Evolutionary conservation across 1,284 basidiomycete genomes (phyloP).

Genomic region (Ganoderma boninense): DNA sequence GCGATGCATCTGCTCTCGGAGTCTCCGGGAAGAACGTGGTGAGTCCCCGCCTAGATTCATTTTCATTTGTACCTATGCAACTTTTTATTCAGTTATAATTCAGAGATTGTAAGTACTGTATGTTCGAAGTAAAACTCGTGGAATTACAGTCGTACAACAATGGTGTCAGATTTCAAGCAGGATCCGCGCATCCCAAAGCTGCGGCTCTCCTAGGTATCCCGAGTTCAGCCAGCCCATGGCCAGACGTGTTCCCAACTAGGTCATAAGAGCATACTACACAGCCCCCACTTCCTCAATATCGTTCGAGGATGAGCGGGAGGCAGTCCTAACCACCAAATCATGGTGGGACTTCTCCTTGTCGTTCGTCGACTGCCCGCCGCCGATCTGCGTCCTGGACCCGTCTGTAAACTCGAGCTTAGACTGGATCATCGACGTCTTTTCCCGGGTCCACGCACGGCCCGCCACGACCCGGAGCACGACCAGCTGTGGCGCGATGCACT

Average conservation of each 20-base stretch:
- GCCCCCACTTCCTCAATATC: neutral
- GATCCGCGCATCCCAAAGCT: neutral
- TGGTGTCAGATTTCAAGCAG: neutral
- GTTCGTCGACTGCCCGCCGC: neutral
- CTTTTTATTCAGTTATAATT: too few species aligned
- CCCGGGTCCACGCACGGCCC: constrained; percentile 40
- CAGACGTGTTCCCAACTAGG: neutral
- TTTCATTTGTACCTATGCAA: too few species aligned
- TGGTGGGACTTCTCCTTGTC: neutral
- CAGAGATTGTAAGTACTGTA: neutral
- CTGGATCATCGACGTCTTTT: constrained; percentile 15
- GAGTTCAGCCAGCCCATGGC: neutral
- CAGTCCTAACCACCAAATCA: neutral
- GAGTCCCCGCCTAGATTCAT: too few species aligned
- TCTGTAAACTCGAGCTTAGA: constrained; percentile 22
- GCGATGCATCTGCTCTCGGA: neutral
- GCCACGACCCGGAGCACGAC: constrained; percentile 44
- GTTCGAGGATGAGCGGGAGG: neutral
- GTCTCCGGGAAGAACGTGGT: neutral
- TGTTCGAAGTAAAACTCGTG: neutral
- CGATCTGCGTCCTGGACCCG: constrained; percentile 23
- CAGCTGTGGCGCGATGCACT: constrained; percentile 45
- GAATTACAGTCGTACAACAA: neutral
- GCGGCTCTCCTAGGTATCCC: neutral
- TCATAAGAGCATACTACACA: neutral